Base-by-base conservation (phyloP, 495 filamentous ascomycete species). In the Penicillium pulvis region DNA sequence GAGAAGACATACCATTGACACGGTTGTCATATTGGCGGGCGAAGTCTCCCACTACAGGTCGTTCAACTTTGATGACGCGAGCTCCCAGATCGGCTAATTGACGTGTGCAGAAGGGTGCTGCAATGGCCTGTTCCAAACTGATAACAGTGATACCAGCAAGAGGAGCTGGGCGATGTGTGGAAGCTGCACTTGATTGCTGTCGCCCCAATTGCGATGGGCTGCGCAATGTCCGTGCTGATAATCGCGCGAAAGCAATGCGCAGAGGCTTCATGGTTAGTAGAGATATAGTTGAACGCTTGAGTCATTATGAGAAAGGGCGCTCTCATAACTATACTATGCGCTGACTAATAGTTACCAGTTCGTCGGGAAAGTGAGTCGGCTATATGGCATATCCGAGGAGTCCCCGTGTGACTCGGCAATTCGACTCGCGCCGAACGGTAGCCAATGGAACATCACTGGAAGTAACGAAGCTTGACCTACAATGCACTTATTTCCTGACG, bases 111-210 rank as follows among this genome's bases (percentile, higher is more conserved):
- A 81, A 81, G 4, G 80, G 80, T 1, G 79, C 80, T 0, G 80
- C 78, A 50, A 83, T 80, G 23, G 80, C 79, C 67, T 83, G 80
- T 53, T 83, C 80, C 0, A 81, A 66, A 35, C 77, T 80, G n/a
- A 83, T 75, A 4, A 83, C 78, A 0, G 75, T 80, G 17, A 79
- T 66, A 3, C 79, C 80, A 5, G 72, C 70, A 4, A 83, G 71
- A 3, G 80, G 80, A 5, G 60, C 51, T 35, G 59, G 30, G 4
- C 68, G 65, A 14, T 64, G 52, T 16, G 30, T 54, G 10, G 56
- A 31, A 8, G 35, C 5, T 43, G 43, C 12, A n/a, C n/a, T 61
- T 12, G 67, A 69, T 23, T 62, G 63, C 9, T 42, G 17, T 19
- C 59, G 66, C 3, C 8, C 26, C 46, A 28, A n/a, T 6, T 17